Base-by-base conservation (phyloP, 805 yeast species). In the Wickerhamiella alocasiicola region DNA sequence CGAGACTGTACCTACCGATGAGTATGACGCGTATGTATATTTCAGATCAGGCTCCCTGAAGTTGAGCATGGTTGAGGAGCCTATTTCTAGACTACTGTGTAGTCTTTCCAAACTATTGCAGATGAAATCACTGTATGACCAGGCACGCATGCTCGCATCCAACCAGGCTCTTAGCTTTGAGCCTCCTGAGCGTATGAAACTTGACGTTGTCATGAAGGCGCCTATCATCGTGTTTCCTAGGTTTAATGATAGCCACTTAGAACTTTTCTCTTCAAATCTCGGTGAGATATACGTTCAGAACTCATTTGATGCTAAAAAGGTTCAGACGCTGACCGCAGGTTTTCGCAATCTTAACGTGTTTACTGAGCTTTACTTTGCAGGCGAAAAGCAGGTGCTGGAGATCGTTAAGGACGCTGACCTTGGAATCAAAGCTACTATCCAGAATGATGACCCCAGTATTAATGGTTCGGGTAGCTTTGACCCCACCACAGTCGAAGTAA, bases 41-140 rank as follows among this genome's bases (percentile, higher is more conserved):
- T 73, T 83, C 55, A 70, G 74, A 15, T 73, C 93, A 0, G 93
- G 94, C 0, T 74, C 95, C 0, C 63, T 83, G 49, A 74, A 72
- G 43, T 60, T 91, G 4, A 81, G 77, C 55, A 81, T 87, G 54
- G 76, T 84, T 15, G 95, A 88, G 51, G 80, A 76, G 44, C 80
- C 96, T 0, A 68, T 85, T 44, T 68, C 76, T 25, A 71, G 77
- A 48, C 70, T 93, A 9, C 53, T 79, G 23, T 65, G 70, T 9
- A 88, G 75, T 51, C 62, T 84, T 51, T 73, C 73, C 48, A 80
- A 79, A 49, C 81, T 93, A 53, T 78, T 75, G 44, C 71, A 71
- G 49, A 83, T 88, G 94, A 91, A 91, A 58, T 73, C 72, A 3
- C 67, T 87, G n/a, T 93, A 81, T 57, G 98, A 91, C 53, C 65